Conservation (phyloP, 2,329 filamentous ascomycete species). For the Tolypocladium tundrense region DNA sequence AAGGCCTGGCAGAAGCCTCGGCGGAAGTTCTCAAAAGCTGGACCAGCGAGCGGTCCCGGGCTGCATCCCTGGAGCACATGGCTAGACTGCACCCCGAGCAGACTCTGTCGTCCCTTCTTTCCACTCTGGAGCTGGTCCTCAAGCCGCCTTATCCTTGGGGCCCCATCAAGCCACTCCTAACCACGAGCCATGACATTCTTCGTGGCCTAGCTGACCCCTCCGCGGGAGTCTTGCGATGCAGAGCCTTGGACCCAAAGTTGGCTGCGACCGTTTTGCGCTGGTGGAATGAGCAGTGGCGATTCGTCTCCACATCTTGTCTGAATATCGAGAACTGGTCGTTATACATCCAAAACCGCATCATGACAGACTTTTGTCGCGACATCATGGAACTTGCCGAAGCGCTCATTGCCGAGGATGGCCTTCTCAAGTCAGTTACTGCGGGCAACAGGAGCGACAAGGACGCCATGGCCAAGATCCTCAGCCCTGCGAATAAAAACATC, state of each 20-base stretch:
- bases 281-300: conserved; percentile 79
- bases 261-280: conserved; percentile 59
- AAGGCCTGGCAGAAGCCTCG: conserved; percentile 68
- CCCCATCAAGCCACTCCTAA: conserved; percentile 46
- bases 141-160: conserved; percentile 37
- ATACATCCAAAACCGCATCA: conserved; percentile 60
- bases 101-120: conserved; percentile 33
- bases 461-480: conserved; percentile 28
- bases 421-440: conserved; percentile 59
- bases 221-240: conserved; percentile 44
- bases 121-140: conserved; percentile 23
- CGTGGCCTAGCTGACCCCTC: conserved; percentile 45
- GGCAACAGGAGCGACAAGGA: conserved; percentile 23
- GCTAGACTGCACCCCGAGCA: conserved; percentile 28
- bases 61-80: conserved; percentile 26
- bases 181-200: conserved; percentile 47
- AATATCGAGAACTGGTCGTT: conserved; percentile 78
- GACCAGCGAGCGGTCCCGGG: conserved; percentile 52
- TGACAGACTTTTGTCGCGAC: conserved; percentile 91
- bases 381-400: conserved; percentile 88
- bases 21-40: conserved; percentile 76
- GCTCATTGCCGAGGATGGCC: conserved; percentile 73
- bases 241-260: conserved; percentile 48
- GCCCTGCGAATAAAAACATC: conserved; percentile 33
- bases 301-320: conserved; percentile 69